phyloP scores from a whole-genome alignment of 2,329 filamentous ascomycete species.

The Pseudogymnoascus sp. region DNA sequence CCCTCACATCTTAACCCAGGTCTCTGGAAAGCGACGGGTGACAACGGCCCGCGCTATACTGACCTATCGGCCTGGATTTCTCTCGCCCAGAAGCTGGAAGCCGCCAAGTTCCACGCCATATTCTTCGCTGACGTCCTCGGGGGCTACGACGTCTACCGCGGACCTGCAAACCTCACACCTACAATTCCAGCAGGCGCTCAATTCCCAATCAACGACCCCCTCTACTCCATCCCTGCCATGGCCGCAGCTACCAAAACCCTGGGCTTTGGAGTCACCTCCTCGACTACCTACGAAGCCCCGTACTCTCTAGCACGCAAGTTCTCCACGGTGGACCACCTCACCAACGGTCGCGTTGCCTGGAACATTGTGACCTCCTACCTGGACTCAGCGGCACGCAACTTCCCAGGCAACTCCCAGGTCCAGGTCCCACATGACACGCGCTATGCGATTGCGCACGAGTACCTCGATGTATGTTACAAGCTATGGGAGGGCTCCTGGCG shows the following conservation, averaged over 20 bases:
- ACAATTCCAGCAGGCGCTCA: constrained; percentile 57
- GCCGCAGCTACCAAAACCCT: constrained; percentile 59
- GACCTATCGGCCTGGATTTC: constrained; percentile 53
- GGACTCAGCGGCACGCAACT: constrained; percentile 57
- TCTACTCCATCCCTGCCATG: constrained; percentile 58
- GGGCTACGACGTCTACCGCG: constrained; percentile 63
- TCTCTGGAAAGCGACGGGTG: constrained; percentile 57
- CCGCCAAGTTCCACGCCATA: constrained; percentile 57
- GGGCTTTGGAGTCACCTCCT: constrained; percentile 60
- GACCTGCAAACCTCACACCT: constrained; percentile 50
- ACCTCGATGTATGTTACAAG: constrained; percentile 57
- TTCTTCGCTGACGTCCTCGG: constrained; percentile 62
- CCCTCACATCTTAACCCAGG: constrained; percentile 48
- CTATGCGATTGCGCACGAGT: constrained; percentile 59
- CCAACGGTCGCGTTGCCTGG: constrained; percentile 44
- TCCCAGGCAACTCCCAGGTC: constrained; percentile 49
- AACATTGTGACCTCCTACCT: constrained; percentile 62
- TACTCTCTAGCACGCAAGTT: constrained; percentile 58
- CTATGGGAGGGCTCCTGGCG: constrained; percentile 62
- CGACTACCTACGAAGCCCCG: constrained; percentile 62
- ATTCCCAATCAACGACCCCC: constrained; percentile 62
- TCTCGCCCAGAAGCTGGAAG: constrained; percentile 52
- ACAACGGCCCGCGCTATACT: constrained; percentile 56
- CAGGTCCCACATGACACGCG: constrained; percentile 48
- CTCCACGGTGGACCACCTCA: constrained; percentile 58